Evolutionary conservation across 2,329 filamentous ascomycete genomes (phyloP).

Genomic region (Scedosporium dehoogii): DNA sequence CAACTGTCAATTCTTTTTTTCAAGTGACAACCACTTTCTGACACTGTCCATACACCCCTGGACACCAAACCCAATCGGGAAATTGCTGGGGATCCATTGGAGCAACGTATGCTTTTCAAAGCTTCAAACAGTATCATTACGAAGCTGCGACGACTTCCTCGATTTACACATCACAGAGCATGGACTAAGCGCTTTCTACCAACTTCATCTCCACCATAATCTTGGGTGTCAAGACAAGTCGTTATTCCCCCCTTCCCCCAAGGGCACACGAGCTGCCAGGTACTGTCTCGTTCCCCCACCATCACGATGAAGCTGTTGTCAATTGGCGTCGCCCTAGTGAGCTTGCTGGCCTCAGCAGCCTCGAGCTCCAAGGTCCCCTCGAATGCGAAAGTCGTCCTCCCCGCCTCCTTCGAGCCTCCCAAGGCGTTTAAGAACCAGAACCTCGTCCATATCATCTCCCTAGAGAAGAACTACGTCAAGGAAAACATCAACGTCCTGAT

Average conservation of each 20-base stretch:
- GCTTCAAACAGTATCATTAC: background rate
- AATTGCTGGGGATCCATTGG: slow-evolving; percentile 1
- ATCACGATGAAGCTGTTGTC: slow-evolving; percentile 31
- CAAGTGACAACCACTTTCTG: background rate
- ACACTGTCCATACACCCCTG: background rate
- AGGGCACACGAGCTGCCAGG: slow-evolving; percentile 7
- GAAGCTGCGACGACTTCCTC: background rate
- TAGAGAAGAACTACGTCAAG: slow-evolving; percentile 86
- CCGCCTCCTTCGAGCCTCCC: slow-evolving; percentile 67
- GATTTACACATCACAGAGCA: background rate
- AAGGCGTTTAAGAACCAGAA: slow-evolving; percentile 93
- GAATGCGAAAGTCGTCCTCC: slow-evolving; percentile 48
- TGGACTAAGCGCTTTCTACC: background rate
- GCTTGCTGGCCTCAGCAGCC: slow-evolving; percentile 41
- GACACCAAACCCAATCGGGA: background rate
- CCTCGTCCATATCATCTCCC: slow-evolving; percentile 76
- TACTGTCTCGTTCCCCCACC: slow-evolving; percentile 5
- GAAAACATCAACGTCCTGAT: slow-evolving; percentile 92
- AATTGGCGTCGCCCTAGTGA: slow-evolving; percentile 47
- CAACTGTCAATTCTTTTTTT: background rate
- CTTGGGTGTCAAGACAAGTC: background rate
- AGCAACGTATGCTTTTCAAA: slow-evolving; percentile 7
- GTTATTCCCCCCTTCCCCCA: background rate
- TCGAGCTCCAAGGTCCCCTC: slow-evolving; percentile 26
- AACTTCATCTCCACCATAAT: background rate